Percentiles rank a stretch among this genome's conserved stretches.
Conservation (phyloP, 2,329 filamentous ascomycete genomes). For the Hypocrella siamensis region DNA sequence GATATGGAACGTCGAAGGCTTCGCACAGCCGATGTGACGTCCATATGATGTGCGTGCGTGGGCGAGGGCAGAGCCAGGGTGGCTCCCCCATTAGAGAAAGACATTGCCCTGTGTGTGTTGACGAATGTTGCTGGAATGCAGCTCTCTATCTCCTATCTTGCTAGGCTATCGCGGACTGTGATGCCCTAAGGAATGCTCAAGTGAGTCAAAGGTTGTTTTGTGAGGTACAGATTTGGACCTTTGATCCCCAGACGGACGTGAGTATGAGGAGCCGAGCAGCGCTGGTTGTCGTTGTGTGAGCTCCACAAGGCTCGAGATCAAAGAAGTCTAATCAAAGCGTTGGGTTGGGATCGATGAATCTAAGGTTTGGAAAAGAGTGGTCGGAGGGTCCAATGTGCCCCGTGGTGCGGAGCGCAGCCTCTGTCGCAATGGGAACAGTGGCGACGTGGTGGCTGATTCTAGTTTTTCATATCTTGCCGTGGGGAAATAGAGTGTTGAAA, state of each 20-base stretch:
- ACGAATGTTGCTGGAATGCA: constrained; percentile 10
- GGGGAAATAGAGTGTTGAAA: too few relatives aligned
- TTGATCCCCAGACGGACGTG: too few relatives aligned
- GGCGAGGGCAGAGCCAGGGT: constrained; percentile 80
- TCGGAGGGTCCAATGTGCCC: too few relatives aligned
- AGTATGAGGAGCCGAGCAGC: too few relatives aligned
- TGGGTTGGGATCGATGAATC: too few relatives aligned
- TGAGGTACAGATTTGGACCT: background rate
- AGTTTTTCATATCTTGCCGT: too few relatives aligned
- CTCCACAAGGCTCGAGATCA: too few relatives aligned
- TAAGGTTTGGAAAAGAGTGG: too few relatives aligned
- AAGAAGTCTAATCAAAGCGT: background rate
- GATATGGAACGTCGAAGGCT: constrained; percentile 79
- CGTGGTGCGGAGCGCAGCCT: too few relatives aligned
- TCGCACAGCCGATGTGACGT: constrained; percentile 67
- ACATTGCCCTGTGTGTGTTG: constrained; percentile 31
- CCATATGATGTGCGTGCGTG: constrained; percentile 66
- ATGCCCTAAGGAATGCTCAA: constrained; percentile 11
- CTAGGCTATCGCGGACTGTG: constrained; percentile 10
- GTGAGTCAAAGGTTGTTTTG: constrained; percentile 1
- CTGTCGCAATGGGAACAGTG: too few relatives aligned
- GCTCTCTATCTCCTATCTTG: constrained; percentile 7
- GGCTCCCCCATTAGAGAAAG: constrained; percentile 47
- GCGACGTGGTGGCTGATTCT: too few relatives aligned
- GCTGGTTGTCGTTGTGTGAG: too few relatives aligned